Evolutionary conservation across 2,329 filamentous ascomycete species (phyloP), one percentile per base, ranked within the genome.

Genomic region (Sclerotinia glacialis): DNA sequence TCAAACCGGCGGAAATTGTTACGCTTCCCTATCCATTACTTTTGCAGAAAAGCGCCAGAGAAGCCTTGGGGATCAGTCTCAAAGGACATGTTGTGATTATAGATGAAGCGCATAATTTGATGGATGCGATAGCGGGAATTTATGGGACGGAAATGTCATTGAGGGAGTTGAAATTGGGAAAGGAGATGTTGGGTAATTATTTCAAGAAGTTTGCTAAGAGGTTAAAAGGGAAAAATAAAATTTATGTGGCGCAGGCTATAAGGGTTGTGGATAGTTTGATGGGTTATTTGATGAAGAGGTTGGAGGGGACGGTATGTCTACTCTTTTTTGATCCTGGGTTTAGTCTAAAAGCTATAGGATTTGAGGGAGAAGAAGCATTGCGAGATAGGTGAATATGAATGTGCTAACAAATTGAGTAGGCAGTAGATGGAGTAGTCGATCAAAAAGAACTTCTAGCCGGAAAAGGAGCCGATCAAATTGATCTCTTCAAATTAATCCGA

Each of bases 41-140:
- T 0, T 81, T 99, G 3, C 95, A 98, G 74, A 91, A 89, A 73
- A 91, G 88, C 5, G 93, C 95, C 0, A 84, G 95, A 59, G 93
- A 98, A 68, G 93, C 95, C 0, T 82, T 99, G 0, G 89, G 90
- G 0, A 87, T 99, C 53, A 94, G 90, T 31, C 79, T 99, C 11
- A 93, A 96, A 72, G 87, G 88, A 6, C 95, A 96, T 74, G 83
- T 99, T 0, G 88, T 99, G n/a, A 90, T 99, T 34, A 91, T 99
- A 58, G 95, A 99, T 72, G 95, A 99, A 80, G 95, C 95, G 0
- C 95, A 99, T 76, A 99, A 99, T 75, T 85, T 99, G 63, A 97
- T 97, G 89, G 93, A 97, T 76, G 93, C 94, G 0, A 92, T 99
- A 55, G 86, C 92, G 21, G 89, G 88, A 55, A 95, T 97, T 44